A percentile compares a stretch with the other conserved stretches of the same genome.
Evolutionary conservation across 495 filamentous ascomycete species (phyloP).

Genomic region (Penicillium robsamsonii): DNA sequence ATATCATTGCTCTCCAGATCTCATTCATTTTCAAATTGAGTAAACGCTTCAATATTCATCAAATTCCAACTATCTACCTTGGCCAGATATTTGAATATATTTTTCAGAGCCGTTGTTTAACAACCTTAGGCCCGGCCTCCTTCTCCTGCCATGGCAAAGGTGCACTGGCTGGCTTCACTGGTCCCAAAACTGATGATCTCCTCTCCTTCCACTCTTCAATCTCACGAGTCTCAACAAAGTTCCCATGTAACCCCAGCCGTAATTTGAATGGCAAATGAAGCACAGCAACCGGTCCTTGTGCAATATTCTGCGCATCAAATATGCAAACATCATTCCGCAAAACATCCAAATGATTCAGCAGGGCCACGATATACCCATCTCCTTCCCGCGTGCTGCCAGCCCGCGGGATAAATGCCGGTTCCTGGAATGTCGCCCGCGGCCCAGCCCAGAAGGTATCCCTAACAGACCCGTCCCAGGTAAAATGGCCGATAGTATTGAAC

Average conservation of each 20-base stretch:
- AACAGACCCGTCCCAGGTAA: slow-evolving; percentile 29
- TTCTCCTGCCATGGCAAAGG: not conserved
- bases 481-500: slow-evolving; percentile 47
- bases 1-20: too few relatives aligned
- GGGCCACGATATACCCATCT: slow-evolving; percentile 49
- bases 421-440: slow-evolving; percentile 50
- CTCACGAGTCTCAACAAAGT: slow-evolving; percentile 18
- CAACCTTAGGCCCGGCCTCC: not conserved
- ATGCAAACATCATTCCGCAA: slow-evolving; percentile 52
- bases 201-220: slow-evolving; percentile 8
- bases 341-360: slow-evolving; percentile 52
- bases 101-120: too few relatives aligned
- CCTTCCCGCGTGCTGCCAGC: slow-evolving; percentile 29
- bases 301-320: slow-evolving; percentile 47
- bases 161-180: not conserved
- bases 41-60: too few relatives aligned
- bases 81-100: too few relatives aligned
- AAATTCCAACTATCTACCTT: too few relatives aligned
- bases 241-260: slow-evolving; percentile 16
- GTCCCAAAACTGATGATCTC: not conserved
- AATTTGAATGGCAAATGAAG: slow-evolving; percentile 26
- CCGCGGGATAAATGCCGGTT: slow-evolving; percentile 54
- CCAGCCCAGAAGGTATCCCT: slow-evolving; percentile 43
- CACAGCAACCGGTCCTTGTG: slow-evolving; percentile 40
- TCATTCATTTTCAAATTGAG: too few relatives aligned